Evolutionary conservation across 108 stramenopile genomes (phyloP).

Genomic region (Nitzschia inconspicua): DNA sequence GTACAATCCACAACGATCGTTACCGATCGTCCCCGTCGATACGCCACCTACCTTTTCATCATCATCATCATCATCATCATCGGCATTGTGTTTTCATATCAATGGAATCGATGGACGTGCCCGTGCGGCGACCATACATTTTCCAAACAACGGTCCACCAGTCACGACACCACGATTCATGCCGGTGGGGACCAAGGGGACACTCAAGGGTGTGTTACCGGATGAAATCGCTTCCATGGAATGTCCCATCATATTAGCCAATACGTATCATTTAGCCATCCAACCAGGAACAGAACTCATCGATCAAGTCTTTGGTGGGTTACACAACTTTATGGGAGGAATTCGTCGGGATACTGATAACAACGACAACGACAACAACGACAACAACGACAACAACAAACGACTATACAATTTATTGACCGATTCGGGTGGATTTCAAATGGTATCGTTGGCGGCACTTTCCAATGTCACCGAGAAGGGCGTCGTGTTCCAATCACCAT

Average conservation of each 20-base stretch:
- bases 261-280: conserved; percentile 96
- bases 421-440: conserved; percentile 98
- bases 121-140: conserved; percentile 63
- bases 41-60: conserved; percentile 41
- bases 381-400: background rate
- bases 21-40: conserved; percentile 48
- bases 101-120: conserved; percentile 70
- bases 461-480: conserved; percentile 95
- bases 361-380: background rate
- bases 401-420: conserved; percentile 72
- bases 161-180: conserved; percentile 96
- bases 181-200: conserved; percentile 99
- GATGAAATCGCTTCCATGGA: conserved; percentile 68
- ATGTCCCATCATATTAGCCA: conserved; percentile 90
- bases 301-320: conserved; percentile 66
- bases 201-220: conserved; percentile 86
- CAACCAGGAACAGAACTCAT: conserved; percentile 90
- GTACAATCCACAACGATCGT: conserved; percentile 30
- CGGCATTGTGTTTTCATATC: conserved; percentile 65
- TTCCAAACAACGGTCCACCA: conserved; percentile 48
- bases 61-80: conserved; percentile 24
- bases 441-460: conserved; percentile 92
- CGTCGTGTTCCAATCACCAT: conserved; percentile 91
- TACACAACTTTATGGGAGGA: conserved; percentile 93
- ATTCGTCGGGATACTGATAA: background rate